Conservation (phyloP, 805 yeast genomes). For the Monosporozyma servazzii region DNA sequence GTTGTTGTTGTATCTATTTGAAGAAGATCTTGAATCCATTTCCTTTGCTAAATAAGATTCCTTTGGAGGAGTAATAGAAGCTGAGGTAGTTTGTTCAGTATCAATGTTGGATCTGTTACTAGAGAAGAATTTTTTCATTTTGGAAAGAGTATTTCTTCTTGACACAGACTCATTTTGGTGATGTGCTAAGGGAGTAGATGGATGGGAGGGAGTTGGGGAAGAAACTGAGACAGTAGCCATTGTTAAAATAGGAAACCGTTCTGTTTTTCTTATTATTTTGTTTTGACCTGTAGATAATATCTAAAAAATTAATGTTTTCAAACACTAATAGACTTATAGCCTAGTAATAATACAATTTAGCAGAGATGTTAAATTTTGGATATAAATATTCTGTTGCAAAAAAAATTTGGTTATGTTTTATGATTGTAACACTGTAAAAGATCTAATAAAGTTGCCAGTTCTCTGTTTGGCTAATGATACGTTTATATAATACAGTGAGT, state of each 20-base stretch:
- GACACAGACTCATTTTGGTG: neutral
- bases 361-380: no score
- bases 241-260: no score
- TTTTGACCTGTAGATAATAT: neutral
- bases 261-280: no score
- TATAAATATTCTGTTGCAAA: no score
- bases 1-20: neutral
- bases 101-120: neutral
- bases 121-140: constrained; percentile 7
- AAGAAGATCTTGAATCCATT: neutral
- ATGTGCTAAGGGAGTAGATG: neutral
- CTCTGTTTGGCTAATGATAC: no score
- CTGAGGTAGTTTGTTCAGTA: neutral
- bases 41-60: neutral
- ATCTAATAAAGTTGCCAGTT: no score
- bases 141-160: constrained; percentile 7
- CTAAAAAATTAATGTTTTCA: no score
- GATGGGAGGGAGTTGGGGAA: neutral
- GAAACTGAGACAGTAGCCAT: neutral
- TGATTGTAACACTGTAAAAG: no score
- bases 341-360: no score
- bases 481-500: no score
- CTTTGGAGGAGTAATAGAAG: neutral
- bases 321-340: no score
- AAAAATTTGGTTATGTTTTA: no score